These are phyloP conservation scores for Trypanosoma brucei DNA, from an alignment of 208 protist genomes.

Conservation along the genomic window DNA sequence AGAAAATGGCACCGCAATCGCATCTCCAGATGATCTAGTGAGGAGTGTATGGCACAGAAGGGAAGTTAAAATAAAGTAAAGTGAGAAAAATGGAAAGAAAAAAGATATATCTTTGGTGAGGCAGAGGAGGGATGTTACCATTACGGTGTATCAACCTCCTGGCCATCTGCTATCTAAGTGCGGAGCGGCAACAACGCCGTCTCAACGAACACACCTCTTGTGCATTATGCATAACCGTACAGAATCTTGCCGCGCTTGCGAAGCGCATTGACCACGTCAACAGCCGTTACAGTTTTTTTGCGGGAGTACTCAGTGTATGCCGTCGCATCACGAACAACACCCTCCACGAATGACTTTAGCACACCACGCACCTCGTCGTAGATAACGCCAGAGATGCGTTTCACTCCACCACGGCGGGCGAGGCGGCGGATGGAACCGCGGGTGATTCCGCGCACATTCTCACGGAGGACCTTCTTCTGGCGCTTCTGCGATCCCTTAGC, in stretches of 20 bases:
- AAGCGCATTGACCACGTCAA: neutral
- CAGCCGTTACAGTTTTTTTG: neutral
- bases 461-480: neutral
- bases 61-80: too few species aligned
- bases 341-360: conserved; percentile 51
- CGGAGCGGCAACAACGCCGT: too few species aligned
- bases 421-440: neutral
- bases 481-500: neutral
- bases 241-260: neutral
- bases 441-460: neutral
- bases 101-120: too few species aligned
- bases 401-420: neutral
- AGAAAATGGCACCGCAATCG: too few species aligned
- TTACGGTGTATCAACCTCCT: too few species aligned
- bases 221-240: conserved; percentile 10
- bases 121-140: too few species aligned
- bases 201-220: too few species aligned
- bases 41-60: too few species aligned
- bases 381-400: conserved; percentile 39
- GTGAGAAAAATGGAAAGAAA: too few species aligned
- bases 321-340: neutral
- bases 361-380: conserved; percentile 58
- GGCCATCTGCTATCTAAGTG: too few species aligned
- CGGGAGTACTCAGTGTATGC: neutral
- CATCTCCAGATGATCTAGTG: too few species aligned